Conservation (phyloP, 2,329 filamentous ascomycete species). For the Fonsecaea nubica region DNA sequence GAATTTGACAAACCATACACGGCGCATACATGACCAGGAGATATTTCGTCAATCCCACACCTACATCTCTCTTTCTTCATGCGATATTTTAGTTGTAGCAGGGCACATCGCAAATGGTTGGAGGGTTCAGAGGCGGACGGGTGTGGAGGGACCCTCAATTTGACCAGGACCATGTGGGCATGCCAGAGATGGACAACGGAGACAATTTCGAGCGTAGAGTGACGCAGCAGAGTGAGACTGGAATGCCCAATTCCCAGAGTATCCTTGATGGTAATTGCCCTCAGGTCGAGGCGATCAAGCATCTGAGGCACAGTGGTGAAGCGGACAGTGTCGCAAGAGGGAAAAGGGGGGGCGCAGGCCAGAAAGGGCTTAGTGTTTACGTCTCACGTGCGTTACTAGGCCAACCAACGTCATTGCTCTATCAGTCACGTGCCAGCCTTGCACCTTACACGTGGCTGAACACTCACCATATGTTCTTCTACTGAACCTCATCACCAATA, state of each 20-base stretch:
- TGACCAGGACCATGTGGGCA: constrained; percentile 13
- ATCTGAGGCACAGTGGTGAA: constrained; percentile 25
- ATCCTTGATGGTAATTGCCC: constrained; percentile 20
- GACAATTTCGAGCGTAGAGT: constrained; percentile 5
- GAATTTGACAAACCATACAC: neutral
- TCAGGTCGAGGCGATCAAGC: constrained; percentile 14
- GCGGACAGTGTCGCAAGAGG: constrained; percentile 18
- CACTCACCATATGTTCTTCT: no score
- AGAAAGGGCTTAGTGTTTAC: neutral
- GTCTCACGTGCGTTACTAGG: neutral
- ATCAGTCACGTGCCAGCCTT: neutral
- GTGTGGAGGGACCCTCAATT: constrained; percentile 12
- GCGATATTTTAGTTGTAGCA: neutral
- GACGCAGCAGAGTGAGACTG: constrained; percentile 12
- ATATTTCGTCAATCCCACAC: neutral
- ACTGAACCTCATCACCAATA: no score
- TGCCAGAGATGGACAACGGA: constrained; percentile 8
- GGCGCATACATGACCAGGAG: neutral
- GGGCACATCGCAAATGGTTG: neutral
- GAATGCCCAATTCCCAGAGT: neutral
- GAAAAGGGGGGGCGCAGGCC: neutral
- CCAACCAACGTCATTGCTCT: neutral
- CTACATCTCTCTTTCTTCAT: neutral
- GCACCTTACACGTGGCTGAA: no score
- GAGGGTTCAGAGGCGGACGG: neutral